These are phyloP conservation scores for Candolleomyces efflorescens DNA, from an alignment of 768 basidiomycete genomes.

Conservation along the genomic window DNA sequence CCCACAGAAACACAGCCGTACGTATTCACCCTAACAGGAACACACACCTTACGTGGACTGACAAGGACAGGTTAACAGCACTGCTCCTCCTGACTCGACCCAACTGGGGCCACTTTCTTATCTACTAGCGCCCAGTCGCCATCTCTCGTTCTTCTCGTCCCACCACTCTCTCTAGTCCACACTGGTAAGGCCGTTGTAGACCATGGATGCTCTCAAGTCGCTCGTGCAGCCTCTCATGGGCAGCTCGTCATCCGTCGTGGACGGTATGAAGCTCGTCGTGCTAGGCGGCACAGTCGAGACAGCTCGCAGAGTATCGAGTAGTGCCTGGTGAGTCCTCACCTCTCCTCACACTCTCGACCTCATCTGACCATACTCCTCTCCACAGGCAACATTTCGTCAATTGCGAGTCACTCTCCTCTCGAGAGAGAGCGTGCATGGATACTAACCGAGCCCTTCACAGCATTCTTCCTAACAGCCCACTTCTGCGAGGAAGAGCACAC, in stretches of 20 bases:
- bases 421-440: too few species aligned
- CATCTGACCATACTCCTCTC: background rate
- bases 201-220: slow-evolving; percentile 78
- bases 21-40: too few species aligned
- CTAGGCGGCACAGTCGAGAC: slow-evolving; percentile 87
- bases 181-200: background rate
- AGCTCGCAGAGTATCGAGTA: slow-evolving; percentile 74
- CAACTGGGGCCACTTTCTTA: too few species aligned
- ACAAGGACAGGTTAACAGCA: too few species aligned
- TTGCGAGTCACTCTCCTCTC: slow-evolving; percentile 46
- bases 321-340: slow-evolving; percentile 59
- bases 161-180: background rate
- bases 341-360: slow-evolving; percentile 5
- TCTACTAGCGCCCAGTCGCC: too few species aligned
- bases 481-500: slow-evolving; percentile 90
- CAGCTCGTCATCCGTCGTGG: slow-evolving; percentile 76
- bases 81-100: too few species aligned
- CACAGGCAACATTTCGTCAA: slow-evolving; percentile 81
- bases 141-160: background rate
- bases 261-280: slow-evolving; percentile 88
- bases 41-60: too few species aligned
- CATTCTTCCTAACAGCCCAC: slow-evolving; percentile 86
- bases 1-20: too few species aligned
- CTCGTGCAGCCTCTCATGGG: slow-evolving; percentile 78
- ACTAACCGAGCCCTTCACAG: slow-evolving; percentile 26